phyloP scores from a whole-genome alignment of 2,329 filamentous ascomycete genomes.

The Plenodomus biglobosus region DNA sequence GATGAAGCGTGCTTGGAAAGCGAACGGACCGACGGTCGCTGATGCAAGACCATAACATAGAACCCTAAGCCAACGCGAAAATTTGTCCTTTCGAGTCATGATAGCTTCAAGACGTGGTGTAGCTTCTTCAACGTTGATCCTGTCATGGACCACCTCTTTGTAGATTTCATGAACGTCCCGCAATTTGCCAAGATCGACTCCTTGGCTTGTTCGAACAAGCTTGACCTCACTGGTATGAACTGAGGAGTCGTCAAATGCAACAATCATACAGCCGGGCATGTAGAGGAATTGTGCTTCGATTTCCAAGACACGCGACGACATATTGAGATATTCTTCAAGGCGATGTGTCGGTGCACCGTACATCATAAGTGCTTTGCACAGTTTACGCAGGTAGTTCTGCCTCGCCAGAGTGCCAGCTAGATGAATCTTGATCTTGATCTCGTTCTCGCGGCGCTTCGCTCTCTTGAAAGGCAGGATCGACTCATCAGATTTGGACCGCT shows the following conservation, averaged over 20 bases:
- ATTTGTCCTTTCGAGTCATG: constrained; percentile 59
- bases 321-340: constrained; percentile 87
- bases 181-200: constrained; percentile 72
- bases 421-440: constrained; percentile 62
- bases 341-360: constrained; percentile 91
- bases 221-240: constrained; percentile 82
- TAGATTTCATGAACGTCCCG: constrained; percentile 76
- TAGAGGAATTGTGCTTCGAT: constrained; percentile 90
- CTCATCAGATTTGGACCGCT: constrained; percentile 40
- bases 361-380: constrained; percentile 84
- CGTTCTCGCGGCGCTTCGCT: constrained; percentile 48
- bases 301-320: constrained; percentile 84
- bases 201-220: constrained; percentile 67
- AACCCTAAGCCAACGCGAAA: constrained; percentile 53
- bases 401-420: constrained; percentile 71
- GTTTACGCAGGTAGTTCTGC: constrained; percentile 79
- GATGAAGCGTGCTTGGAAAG: constrained; percentile 73
- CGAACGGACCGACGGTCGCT: constrained; percentile 75
- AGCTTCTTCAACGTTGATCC: constrained; percentile 71
- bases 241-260: constrained; percentile 76
- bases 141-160: constrained; percentile 79
- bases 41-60: constrained; percentile 75
- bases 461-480: constrained; percentile 44
- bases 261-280: constrained; percentile 89
- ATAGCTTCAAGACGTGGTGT: constrained; percentile 65